Conservation (phyloP, 257 asterid species). For the Nicotiana paniculata region DNA sequence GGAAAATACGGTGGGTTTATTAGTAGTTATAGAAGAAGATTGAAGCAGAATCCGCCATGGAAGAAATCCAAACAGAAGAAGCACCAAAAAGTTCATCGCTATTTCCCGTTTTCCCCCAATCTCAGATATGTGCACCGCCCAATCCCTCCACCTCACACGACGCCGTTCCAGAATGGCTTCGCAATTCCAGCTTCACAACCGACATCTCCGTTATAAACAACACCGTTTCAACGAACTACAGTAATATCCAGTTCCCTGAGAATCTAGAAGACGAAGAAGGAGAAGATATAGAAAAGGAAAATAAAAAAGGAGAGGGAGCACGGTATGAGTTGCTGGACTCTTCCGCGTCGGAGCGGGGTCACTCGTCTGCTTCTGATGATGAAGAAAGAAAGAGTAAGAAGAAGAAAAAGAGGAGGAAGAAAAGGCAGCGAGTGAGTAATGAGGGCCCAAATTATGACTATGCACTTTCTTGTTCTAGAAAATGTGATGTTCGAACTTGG, state of each 20-base stretch:
- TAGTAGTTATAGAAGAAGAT: background rate
- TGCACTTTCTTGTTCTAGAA: slow-evolving; percentile 52
- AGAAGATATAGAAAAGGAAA: slow-evolving; percentile 12
- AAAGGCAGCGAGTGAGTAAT: slow-evolving; percentile 25
- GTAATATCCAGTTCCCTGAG: slow-evolving; percentile 1
- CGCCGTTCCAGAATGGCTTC: slow-evolving; percentile 53
- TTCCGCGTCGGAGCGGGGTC: slow-evolving; percentile 47
- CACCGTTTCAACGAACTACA: slow-evolving; percentile 40
- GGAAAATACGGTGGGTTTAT: no score
- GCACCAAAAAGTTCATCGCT: slow-evolving; percentile 38
- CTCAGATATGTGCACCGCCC: slow-evolving; percentile 22
- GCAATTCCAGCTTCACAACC: slow-evolving; percentile 69
- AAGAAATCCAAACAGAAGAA: background rate
- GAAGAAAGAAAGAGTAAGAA: slow-evolving; percentile 21
- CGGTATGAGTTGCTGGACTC: slow-evolving; percentile 59
- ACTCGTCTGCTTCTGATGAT: slow-evolving; percentile 23
- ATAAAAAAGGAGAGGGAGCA: slow-evolving; percentile 18
- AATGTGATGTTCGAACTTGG: slow-evolving; percentile 61
- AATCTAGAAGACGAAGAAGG: slow-evolving; percentile 29
- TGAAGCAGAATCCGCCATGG: background rate
- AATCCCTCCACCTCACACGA: background rate
- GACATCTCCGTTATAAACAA: slow-evolving; percentile 63
- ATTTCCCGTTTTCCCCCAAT: slow-evolving; percentile 40
- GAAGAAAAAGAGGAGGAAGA: slow-evolving; percentile 38
- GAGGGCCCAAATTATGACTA: slow-evolving; percentile 23